Evolutionary conservation across 2,329 filamentous ascomycete species (phyloP).

Genomic region (Venturia carpophila): DNA sequence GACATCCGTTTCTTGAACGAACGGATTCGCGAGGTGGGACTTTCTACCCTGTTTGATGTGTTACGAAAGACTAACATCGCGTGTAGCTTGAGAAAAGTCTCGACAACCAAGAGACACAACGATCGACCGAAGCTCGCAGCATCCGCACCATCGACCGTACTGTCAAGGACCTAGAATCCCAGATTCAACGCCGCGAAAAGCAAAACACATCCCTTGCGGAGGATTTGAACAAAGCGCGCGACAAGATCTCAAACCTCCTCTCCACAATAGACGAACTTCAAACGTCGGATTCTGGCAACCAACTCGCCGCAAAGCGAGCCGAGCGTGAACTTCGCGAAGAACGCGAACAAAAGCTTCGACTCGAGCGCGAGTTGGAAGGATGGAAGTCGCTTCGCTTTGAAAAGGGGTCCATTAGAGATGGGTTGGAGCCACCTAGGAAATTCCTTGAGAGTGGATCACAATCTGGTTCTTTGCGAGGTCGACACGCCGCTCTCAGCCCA

Average conservation of each 20-base stretch:
- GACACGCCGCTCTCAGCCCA: slow-evolving; percentile 1
- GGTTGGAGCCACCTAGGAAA: neutral
- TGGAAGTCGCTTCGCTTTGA: slow-evolving; percentile 68
- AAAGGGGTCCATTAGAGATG: slow-evolving; percentile 30
- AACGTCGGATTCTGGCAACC: slow-evolving; percentile 70
- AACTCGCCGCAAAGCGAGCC: slow-evolving; percentile 73
- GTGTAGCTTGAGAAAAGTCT: slow-evolving; percentile 76
- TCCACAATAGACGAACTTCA: slow-evolving; percentile 91
- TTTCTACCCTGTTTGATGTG: neutral
- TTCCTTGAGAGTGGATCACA: slow-evolving; percentile 4
- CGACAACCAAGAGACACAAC: slow-evolving; percentile 71
- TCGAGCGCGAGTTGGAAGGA: slow-evolving; percentile 83
- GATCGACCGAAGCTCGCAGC: slow-evolving; percentile 73
- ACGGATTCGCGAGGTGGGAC: slow-evolving; percentile 82
- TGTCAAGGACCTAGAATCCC: slow-evolving; percentile 84
- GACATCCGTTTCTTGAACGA: slow-evolving; percentile 93
- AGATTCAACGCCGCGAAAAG: slow-evolving; percentile 91
- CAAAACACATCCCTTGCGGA: slow-evolving; percentile 72
- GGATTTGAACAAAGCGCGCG: slow-evolving; percentile 75
- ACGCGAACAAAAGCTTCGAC: slow-evolving; percentile 65
- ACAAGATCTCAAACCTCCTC: slow-evolving; percentile 85
- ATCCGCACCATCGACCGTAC: slow-evolving; percentile 88
- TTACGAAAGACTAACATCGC: slow-evolving; percentile 11
- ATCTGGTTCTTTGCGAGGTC: neutral
- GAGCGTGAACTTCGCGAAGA: slow-evolving; percentile 88